Base-by-base conservation (phyloP, 1,139 yeast species). In the Taiozyma onychis region DNA sequence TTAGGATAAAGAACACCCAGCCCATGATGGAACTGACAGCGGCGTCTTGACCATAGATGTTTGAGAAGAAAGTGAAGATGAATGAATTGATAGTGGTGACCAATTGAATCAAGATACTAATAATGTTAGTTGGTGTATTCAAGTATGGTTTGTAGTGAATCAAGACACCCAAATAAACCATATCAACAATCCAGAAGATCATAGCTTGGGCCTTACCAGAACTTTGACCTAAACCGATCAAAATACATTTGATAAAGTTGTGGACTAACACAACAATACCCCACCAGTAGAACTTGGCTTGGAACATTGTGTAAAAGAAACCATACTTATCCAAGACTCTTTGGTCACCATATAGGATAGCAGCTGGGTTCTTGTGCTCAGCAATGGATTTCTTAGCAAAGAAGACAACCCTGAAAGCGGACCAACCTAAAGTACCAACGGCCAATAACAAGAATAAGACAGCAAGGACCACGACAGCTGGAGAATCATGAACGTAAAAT, bases 301-400 rank as follows among this genome's bases (percentile, higher is more conserved):
- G 78, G 64, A 84, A 85, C 89, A 85, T 85, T n/a, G 93, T 85
- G 66, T 86, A 87, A 60, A 87, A 79, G 66, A 83, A 86, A 0
- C 95, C 95, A 62, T 80, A 86, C 63, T 83, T 83, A 67, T 81
- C 76, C 61, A 86, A 75, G 43, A 86, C 73, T 43, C 70, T 72
- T 45, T 79, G 71, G 58, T 86, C 85, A 57, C 95, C 93, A 62
- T 86, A 87, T 46, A 87, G 71, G 48, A 84, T 66, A 34, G 91
- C 91, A 39, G 95, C 95, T 0, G 95, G 90, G 62, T 86, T 86
- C 47, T 79, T 77, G 63, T 75, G 83, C 48, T 73, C 65, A 44
- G 61, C 57, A 45, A 80, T 69, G 0, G 95, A 86, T 51, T 64
- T 65, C 46, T 66, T 72, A 28, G 89, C 95, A 64, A 78, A 80